A percentile compares a stretch with the other conserved stretches of the same genome.
These are phyloP conservation scores for Actinomucor elegans DNA, from an alignment of 371 early-diverging fungal species.

Conservation along the genomic window DNA sequence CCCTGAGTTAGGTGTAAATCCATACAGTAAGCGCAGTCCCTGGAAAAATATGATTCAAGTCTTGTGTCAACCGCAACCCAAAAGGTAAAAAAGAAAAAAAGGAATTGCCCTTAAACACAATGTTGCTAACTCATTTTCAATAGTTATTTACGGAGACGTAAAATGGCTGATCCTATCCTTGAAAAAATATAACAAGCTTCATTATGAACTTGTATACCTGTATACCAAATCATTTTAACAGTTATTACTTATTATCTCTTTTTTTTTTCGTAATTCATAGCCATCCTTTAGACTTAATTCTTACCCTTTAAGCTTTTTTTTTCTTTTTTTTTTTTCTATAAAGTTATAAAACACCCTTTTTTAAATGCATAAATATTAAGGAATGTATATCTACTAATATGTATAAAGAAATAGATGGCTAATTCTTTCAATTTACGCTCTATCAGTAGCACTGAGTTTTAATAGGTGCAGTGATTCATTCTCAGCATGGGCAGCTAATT, in stretches of 20 bases:
- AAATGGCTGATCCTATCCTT: constrained; percentile 26
- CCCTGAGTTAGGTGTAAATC: constrained; percentile 44
- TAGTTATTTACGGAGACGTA: constrained; percentile 44
- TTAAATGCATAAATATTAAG: too few relatives aligned
- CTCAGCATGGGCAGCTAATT: too few relatives aligned
- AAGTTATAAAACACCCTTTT: too few relatives aligned
- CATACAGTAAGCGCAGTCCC: constrained; percentile 51
- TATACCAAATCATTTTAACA: background rate
- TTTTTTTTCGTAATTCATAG: too few relatives aligned
- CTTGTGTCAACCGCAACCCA: constrained; percentile 59
- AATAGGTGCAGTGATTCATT: too few relatives aligned
- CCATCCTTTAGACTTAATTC: too few relatives aligned
- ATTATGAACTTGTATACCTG: background rate
- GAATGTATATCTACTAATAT: too few relatives aligned
- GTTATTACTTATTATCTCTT: background rate
- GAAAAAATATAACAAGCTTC: constrained; percentile 7
- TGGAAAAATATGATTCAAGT: constrained; percentile 53
- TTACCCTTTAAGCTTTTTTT: too few relatives aligned
- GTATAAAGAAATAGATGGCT: too few relatives aligned
- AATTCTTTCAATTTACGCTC: too few relatives aligned
- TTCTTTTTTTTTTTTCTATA: too few relatives aligned
- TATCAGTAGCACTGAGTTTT: too few relatives aligned
- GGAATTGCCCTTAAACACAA: background rate
- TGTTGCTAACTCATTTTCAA: background rate
- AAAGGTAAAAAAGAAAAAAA: constrained; percentile 40